These are phyloP conservation scores for Fusarium subglutinans DNA, from an alignment of 2,329 filamentous ascomycete species.

Conservation along the genomic window DNA sequence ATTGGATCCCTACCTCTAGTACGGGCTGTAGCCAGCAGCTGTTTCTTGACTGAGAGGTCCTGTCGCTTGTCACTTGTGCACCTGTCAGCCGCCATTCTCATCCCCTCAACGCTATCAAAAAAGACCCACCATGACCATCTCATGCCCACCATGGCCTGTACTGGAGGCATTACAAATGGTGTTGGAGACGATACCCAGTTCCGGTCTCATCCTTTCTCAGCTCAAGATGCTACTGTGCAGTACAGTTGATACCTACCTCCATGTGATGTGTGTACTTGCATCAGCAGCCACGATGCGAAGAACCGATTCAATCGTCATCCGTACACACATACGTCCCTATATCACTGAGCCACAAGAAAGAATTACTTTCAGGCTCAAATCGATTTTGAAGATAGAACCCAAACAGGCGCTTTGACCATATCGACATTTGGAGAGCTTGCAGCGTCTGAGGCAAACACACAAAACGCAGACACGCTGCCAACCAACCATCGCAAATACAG, in stretches of 20 bases:
- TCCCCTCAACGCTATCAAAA: conserved; percentile 22
- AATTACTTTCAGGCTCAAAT: background rate
- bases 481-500: conserved; percentile 3
- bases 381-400: conserved; percentile 11
- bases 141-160: conserved; percentile 11
- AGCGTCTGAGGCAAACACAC: conserved; percentile 25
- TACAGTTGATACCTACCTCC: background rate
- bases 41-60: conserved; percentile 9
- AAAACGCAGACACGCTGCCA: conserved; percentile 9
- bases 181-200: conserved; percentile 6
- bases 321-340: background rate
- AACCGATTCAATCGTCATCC: background rate
- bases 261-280: background rate
- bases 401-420: conserved; percentile 17
- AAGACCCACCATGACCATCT: conserved; percentile 22
- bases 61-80: conserved; percentile 4
- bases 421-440: conserved; percentile 21
- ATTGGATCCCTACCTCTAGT: background rate
- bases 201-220: conserved; percentile 15
- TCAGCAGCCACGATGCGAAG: background rate
- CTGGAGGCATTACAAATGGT: conserved; percentile 34
- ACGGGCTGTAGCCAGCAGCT: background rate
- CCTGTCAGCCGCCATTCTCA: conserved; percentile 12
- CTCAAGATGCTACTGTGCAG: background rate
- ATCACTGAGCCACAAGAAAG: background rate